Conservation (phyloP, 257 asterid genomes). For the Avicennia marina region DNA sequence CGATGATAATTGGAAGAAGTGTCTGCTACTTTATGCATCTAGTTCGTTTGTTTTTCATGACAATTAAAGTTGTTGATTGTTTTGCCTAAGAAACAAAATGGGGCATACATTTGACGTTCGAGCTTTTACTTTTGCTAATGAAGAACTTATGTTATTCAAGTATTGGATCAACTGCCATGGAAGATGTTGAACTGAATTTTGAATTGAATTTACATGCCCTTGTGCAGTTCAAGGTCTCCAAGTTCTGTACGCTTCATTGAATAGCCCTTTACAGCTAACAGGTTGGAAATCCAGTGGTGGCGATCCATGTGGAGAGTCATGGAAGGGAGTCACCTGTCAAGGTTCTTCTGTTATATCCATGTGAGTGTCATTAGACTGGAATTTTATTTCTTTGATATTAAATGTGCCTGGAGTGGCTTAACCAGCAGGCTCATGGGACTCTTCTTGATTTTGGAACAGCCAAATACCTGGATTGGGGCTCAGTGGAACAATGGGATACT, state of each 20-base stretch:
- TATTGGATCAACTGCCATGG: slow-evolving; percentile 6
- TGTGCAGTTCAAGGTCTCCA: slow-evolving; percentile 87
- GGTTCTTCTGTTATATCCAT: slow-evolving; percentile 74
- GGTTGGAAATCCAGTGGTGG: slow-evolving; percentile 88
- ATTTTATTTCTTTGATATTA: neutral
- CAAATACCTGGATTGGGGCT: slow-evolving; percentile 73
- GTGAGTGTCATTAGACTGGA: slow-evolving; percentile 42
- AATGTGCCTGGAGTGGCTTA: slow-evolving; percentile 6
- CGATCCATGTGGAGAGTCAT: slow-evolving; percentile 95
- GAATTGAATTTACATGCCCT: slow-evolving; percentile 11
- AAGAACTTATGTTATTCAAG: neutral
- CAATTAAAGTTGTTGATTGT: too few species aligned
- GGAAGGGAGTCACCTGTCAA: slow-evolving; percentile 83
- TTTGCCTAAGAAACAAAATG: too few species aligned
- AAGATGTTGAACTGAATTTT: slow-evolving; percentile 10
- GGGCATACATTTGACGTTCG: neutral
- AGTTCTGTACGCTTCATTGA: slow-evolving; percentile 68
- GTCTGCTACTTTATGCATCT: too few species aligned
- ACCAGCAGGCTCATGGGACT: slow-evolving; percentile 10
- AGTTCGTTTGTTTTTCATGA: too few species aligned
- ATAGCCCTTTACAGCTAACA: slow-evolving; percentile 70
- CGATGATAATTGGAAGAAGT: too few species aligned
- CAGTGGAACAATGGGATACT: slow-evolving; percentile 85
- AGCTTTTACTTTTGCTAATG: neutral
- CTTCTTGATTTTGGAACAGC: slow-evolving; percentile 45